Evolutionary conservation across 257 asterid genomes (phyloP).

Genomic region (Solanum bulbocastanum): DNA sequence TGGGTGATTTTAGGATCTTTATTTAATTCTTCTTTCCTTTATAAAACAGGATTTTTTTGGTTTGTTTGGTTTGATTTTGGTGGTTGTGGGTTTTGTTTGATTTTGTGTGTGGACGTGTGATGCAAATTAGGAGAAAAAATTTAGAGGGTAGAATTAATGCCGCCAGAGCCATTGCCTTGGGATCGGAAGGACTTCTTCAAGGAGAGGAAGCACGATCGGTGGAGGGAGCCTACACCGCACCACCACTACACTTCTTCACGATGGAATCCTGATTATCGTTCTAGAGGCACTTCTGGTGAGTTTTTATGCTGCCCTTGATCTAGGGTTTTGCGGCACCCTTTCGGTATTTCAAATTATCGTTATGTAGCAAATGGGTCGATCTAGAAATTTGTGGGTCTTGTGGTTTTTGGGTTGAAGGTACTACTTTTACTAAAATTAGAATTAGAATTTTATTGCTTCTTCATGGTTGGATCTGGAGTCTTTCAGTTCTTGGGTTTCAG

Average conservation of each 20-base stretch:
- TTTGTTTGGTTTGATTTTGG: not conserved
- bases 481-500: not conserved
- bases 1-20: not conserved
- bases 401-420: not conserved
- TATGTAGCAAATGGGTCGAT: not conserved
- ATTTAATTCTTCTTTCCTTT: not conserved
- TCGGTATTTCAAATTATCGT: not conserved
- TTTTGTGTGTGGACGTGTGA: constrained; percentile 19
- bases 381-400: not conserved
- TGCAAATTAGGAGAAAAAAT: constrained; percentile 35
- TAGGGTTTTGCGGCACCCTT: not conserved
- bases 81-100: not conserved
- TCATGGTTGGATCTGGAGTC: not conserved
- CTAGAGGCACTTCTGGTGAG: constrained; percentile 58
- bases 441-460: not conserved
- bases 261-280: constrained; percentile 64
- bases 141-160: constrained; percentile 46
- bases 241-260: constrained; percentile 42
- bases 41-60: not conserved
- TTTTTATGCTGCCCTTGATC: not conserved
- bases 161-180: constrained; percentile 92
- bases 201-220: constrained; percentile 74
- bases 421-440: not conserved
- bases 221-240: constrained; percentile 54
- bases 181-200: constrained; percentile 87